A percentile compares a stretch with the other conserved stretches of the same genome.
Conservation (phyloP, 495 filamentous ascomycete species). For the Neurospora sp. region DNA sequence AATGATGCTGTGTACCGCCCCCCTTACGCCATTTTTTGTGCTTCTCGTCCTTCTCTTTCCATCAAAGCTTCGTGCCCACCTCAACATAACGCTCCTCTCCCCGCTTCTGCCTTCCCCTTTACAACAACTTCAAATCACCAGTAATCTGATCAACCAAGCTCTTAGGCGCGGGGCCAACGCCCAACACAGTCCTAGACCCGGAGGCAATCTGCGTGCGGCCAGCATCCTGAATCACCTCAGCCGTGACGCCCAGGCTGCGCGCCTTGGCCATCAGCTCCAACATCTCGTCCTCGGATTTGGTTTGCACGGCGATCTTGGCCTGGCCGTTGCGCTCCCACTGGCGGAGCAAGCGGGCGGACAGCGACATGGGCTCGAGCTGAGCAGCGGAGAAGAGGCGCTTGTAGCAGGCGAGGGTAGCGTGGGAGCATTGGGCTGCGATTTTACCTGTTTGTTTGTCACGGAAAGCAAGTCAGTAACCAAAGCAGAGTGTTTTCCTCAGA, state of each 20-base stretch:
- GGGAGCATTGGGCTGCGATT: slow-evolving; percentile 92
- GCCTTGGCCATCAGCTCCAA: slow-evolving; percentile 66
- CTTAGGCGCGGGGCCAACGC: slow-evolving; percentile 81
- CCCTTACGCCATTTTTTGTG: neutral
- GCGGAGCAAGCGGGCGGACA: slow-evolving; percentile 53
- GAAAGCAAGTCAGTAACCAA: neutral
- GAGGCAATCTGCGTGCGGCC: slow-evolving; percentile 93
- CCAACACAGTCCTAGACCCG: slow-evolving; percentile 83
- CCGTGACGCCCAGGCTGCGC: slow-evolving; percentile 72
- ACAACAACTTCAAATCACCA: slow-evolving; percentile 79
- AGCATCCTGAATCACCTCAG: slow-evolving; percentile 87
- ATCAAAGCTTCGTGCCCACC: neutral
- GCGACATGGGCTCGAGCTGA: slow-evolving; percentile 31
- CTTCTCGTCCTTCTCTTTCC: neutral
- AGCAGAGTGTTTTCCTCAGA: too few relatives aligned
- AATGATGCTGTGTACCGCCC: neutral
- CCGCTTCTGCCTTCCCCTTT: slow-evolving; percentile 2
- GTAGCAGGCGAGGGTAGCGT: slow-evolving; percentile 95
- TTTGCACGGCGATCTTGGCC: slow-evolving; percentile 84
- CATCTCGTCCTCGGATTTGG: slow-evolving; percentile 76
- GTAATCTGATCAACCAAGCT: slow-evolving; percentile 79
- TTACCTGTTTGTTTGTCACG: slow-evolving; percentile 51
- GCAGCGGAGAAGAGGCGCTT: slow-evolving; percentile 59
- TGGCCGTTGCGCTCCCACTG: slow-evolving; percentile 82
- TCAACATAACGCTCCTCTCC: neutral